Percentiles rank a stretch among this genome's conserved stretches.
phyloP scores from a whole-genome alignment of 192 early-diverging fungal genomes.

The Funneliformis geosporum region DNA sequence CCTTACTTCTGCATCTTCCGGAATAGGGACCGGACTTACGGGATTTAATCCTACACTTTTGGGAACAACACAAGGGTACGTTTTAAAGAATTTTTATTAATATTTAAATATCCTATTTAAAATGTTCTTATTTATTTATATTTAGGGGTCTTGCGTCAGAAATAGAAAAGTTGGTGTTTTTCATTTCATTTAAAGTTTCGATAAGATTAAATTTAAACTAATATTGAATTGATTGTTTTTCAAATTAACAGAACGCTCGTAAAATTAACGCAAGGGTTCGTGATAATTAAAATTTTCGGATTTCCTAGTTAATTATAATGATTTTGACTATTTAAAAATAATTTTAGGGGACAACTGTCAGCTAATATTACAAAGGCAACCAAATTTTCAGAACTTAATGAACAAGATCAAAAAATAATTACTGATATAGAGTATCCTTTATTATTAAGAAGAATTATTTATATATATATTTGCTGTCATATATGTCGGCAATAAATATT shows the following conservation, averaged over 20 bases:
- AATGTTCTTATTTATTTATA: too few species aligned
- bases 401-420: neutral
- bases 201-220: neutral
- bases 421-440: slow-evolving; percentile 10
- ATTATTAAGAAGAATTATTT: neutral
- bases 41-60: too few species aligned
- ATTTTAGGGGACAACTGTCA: neutral
- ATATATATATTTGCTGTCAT: neutral
- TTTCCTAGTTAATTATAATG: neutral
- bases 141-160: neutral
- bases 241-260: neutral
- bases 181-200: neutral
- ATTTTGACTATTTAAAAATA: neutral
- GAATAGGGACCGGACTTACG: too few species aligned
- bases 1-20: too few species aligned
- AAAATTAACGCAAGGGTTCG: neutral
- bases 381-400: neutral
- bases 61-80: too few species aligned
- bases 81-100: too few species aligned
- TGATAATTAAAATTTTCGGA: neutral
- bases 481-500: neutral
- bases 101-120: too few species aligned
- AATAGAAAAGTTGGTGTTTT: neutral
- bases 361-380: slow-evolving; percentile 16
- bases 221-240: neutral